Evolutionary conservation across 345 rosid genomes (phyloP).

Genomic region (Balakata baccata): DNA sequence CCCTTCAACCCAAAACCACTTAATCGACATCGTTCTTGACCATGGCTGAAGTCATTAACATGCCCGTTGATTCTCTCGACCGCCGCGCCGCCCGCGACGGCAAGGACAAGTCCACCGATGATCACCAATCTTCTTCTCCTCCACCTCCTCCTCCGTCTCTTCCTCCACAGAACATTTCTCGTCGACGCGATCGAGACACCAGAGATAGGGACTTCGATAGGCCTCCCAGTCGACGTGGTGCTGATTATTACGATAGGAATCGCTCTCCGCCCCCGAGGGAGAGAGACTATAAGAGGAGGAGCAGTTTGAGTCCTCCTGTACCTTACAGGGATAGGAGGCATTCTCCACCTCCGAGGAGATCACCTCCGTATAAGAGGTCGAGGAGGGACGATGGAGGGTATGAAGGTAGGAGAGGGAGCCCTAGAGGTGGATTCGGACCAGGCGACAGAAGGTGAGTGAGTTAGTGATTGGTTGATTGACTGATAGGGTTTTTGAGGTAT

Average conservation of each 20-base stretch:
- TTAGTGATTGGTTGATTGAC: background rate
- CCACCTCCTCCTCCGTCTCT: constrained; percentile 7
- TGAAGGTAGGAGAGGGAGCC: constrained; percentile 79
- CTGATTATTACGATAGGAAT: constrained; percentile 62
- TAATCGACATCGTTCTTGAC: background rate
- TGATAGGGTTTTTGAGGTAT: background rate
- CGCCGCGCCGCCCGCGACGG: constrained; percentile 27
- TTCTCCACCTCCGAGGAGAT: constrained; percentile 71
- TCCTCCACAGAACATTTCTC: constrained; percentile 23
- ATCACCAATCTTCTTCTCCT: constrained; percentile 31
- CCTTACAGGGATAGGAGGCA: constrained; percentile 70
- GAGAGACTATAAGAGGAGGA: constrained; percentile 70
- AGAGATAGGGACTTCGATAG: constrained; percentile 67
- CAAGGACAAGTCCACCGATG: constrained; percentile 33
- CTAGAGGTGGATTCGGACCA: constrained; percentile 74
- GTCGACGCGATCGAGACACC: constrained; percentile 72
- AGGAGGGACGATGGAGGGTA: constrained; percentile 87
- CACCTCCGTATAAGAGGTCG: constrained; percentile 78
- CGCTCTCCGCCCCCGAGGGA: constrained; percentile 54
- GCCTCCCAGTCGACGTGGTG: constrained; percentile 53
- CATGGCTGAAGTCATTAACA: constrained; percentile 71
- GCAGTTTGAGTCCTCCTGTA: constrained; percentile 73
- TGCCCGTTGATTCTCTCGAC: constrained; percentile 65
- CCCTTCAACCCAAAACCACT: background rate
- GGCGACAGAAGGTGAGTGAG: constrained; percentile 69